Evolutionary conservation across 108 stramenopile species (phyloP), one percentile per base, ranked within the genome.

Genomic region (Fragilariopsis cylindrus): DNA sequence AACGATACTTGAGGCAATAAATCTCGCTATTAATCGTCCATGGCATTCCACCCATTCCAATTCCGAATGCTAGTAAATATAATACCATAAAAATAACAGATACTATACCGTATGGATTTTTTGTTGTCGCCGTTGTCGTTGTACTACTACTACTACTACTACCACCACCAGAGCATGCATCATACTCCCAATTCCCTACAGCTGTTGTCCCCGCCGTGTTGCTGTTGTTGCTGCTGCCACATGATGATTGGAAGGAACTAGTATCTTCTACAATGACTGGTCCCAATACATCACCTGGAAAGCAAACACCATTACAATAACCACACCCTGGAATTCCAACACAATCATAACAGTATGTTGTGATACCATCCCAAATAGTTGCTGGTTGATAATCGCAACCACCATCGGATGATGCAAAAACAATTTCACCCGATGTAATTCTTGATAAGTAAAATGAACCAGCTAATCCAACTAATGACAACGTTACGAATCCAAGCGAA

Each of bases 1-100:
- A 83, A 7, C 96, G 89, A 57, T 76, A 77, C 56, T 84, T 74
- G 42, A 84, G 66, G 13, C 90, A 88, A 82, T 87, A 96, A 45
- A 96, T 94, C 80, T 96, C 96, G 21, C 88, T 86, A 67, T 88
- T 90, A 52, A 96, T 88, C 21, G 91, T 92, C 93, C 93, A 96
- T 7, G 96, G 92, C 65, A 93, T 64, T 40, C 83, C 87, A 4
- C 89, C 85, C 92, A 96, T 90, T 7, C 93, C 96, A 64, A 90
- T 75, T 13, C 92, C 92, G 78, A 96, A 96, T 18, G 87, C 75
- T 6, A 92, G 60, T 19, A 96, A 79, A 74, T 96, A 96, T 16
- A 73, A 50, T 65, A 94, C 76, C 91, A 96, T 89, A 73, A 84
- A 84, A 60, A 84, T 58, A 16, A 89, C 90, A 9, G 90, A 86